Conservation (phyloP, 352 stramenopile genomes). For the Phytopythium ostracodes region DNA sequence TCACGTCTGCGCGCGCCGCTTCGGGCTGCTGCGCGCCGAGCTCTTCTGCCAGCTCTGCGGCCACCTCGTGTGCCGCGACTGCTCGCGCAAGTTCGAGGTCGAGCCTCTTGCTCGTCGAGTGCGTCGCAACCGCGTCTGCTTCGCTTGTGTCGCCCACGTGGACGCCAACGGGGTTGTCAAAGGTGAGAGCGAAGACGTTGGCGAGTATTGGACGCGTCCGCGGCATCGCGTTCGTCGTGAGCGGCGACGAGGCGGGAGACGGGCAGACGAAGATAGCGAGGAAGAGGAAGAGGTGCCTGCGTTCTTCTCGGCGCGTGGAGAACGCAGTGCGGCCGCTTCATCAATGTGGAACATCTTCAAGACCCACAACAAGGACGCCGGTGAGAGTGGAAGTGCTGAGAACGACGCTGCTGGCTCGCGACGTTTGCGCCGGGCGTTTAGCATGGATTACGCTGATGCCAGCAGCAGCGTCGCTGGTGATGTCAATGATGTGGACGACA, state of each 20-base stretch:
- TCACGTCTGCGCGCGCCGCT: slow-evolving; percentile 41
- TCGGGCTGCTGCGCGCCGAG: slow-evolving; percentile 48
- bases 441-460: slow-evolving; percentile 2
- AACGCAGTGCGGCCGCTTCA: not conserved
- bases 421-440: slow-evolving; percentile 3
- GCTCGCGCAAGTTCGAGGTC: slow-evolving; percentile 66
- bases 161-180: slow-evolving; percentile 42
- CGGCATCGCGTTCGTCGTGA: slow-evolving; percentile 4
- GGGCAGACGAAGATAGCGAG: not conserved
- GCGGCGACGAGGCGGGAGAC: not conserved
- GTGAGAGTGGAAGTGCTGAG: not conserved
- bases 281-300: not conserved
- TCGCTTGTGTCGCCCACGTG: slow-evolving; percentile 48
- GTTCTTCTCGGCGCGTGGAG: slow-evolving; percentile 6
- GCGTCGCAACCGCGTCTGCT: slow-evolving; percentile 59
- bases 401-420: not conserved
- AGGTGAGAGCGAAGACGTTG: slow-evolving; percentile 9
- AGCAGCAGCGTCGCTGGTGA: not conserved
- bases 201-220: slow-evolving; percentile 1
- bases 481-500: slow-evolving; percentile 5
- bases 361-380: not conserved
- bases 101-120: slow-evolving; percentile 42
- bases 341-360: slow-evolving; percentile 5
- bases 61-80: slow-evolving; percentile 54
- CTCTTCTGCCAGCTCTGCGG: slow-evolving; percentile 67